Evolutionary conservation across 495 filamentous ascomycete genomes (phyloP), one percentile per base, ranked within the genome.

Genomic region (Aspergillus panamensis): DNA sequence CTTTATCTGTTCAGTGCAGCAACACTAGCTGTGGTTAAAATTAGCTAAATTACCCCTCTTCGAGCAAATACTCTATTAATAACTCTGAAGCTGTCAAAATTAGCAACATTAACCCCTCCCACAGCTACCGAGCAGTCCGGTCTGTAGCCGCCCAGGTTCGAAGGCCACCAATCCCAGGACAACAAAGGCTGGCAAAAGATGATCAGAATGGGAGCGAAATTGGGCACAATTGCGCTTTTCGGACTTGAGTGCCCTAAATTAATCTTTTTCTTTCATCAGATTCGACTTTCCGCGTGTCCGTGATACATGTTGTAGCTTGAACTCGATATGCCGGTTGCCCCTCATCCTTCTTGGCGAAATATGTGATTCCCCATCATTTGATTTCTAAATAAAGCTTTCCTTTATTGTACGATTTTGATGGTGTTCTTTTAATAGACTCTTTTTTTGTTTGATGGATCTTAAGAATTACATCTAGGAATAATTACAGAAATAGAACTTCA

Each of bases 401-500:
- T 19, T 45, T 47, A 31, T 14, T 20, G 30, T 31, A 4, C 8
- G 16, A 49, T 37, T 35, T 25, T 19, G 0, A 25, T n/a, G 12
- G 10, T 9, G 30, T 57, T 57, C 54, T 57, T 57, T 57, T 57
- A 49, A 57, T 57, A 57, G 54, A 57, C n/a, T n/a, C n/a, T n/a
- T n/a, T n/a, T n/a, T n/a, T n/a, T 25, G 12, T 57, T 53, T 16
- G 12, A 20, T 6, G 20, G 29, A 42, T 29, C 42, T 40, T 8
- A 17, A 12, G 12, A 25, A 40, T 42, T 9, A 10, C 7, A 19
- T 53, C 17, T 29, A 12, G n/a, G 21, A 13, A 42, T 35, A 42
- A 20, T 39, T n/a, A 20, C 33, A 48, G 16, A 40, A 57, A 49
- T 48, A 57, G 44, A 14, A 25, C 45, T 20, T 25, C 32, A 16